Base-by-base conservation (phyloP, 129 eudicot genomes). In the Flaveria bidentis region DNA sequence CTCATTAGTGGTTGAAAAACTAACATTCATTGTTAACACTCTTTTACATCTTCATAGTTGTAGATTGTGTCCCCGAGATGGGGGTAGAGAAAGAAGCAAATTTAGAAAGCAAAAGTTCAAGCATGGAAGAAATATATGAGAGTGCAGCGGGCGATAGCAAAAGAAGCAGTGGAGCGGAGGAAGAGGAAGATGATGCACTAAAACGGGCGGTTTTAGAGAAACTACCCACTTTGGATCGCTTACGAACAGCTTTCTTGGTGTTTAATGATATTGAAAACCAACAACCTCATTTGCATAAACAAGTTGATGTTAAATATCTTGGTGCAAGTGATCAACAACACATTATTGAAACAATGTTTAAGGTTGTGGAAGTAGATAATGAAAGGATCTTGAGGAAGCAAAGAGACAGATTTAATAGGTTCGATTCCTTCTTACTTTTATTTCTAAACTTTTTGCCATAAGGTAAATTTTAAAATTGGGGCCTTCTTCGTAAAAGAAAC, bases 311-410 rank as follows among this genome's bases (percentile, higher is more conserved):
- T 30, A 77, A 79, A 61, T 45, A 88, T 39, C 84, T 86, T 58
- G 76, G 76, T 61, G 46, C 75, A 33, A 80, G 78, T 39, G 91
- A 87, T 13, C 80, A 89, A 2, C 92, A 80, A 45, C 86, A 84
- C 17, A 82, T 92, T 76, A 80, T 92, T 33, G 86, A 87, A 47
- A 57, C 77, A 20, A 22, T 87, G 71, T 84, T 92, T 75, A 87
- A 71, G 78, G 96, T 89, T 81, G 82, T 87, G 20, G 96, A 92
- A 81, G 90, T 87, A 26, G 97, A 92, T 73, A 92, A 89, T 73
- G 91, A 76, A 73, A 86, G 84, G 86, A 78, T 92, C 74, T 73
- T 92, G 73, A 81, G 52, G 23, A 87, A 87, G 76, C 69, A 87
- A 28, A 82, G 89, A 62, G 81, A 83, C 69, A 84, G 97, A 66